A percentile compares a stretch with the other conserved stretches of the same genome.
Evolutionary conservation across 768 basidiomycete species (phyloP).

Genomic region (Mycena alexandri): DNA sequence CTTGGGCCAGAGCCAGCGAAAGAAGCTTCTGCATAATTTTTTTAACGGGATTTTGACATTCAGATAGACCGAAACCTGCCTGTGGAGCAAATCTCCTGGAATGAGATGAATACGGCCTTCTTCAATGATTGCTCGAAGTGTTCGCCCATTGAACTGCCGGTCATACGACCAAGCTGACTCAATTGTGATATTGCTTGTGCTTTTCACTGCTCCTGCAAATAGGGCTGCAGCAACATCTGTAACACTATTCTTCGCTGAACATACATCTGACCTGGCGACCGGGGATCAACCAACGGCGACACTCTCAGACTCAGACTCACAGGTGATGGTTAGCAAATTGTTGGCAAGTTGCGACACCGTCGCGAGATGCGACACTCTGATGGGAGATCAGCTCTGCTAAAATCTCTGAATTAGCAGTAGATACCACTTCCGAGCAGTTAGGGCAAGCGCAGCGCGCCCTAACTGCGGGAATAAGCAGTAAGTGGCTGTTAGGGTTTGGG

Average conservation of each 20-base stretch:
- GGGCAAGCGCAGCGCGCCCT: no score
- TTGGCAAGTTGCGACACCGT: no score
- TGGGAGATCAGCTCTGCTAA: no score
- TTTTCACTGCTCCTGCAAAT: not conserved
- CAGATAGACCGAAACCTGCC: not conserved
- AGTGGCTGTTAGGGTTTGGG: no score
- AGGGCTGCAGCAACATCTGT: not conserved
- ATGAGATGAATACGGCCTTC: conserved; percentile 15
- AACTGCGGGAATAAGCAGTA: no score
- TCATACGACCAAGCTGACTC: conserved; percentile 29
- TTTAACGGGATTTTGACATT: not conserved
- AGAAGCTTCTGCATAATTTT: conserved; percentile 12
- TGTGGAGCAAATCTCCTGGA: conserved; percentile 14
- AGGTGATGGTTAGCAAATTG: no score
- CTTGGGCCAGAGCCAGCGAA: conserved; percentile 31
- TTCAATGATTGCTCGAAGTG: conserved; percentile 17
- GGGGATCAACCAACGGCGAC: no score
- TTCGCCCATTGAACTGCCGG: conserved; percentile 25
- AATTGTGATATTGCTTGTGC: conserved; percentile 28
- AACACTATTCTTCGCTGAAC: not conserved
- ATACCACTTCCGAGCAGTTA: no score
- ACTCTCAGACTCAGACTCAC: no score
- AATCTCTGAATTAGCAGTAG: no score
- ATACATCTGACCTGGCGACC: not conserved
- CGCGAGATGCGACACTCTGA: no score